Base-by-base conservation (phyloP, 2,329 filamentous ascomycete species). In the Sporothrix brasiliensis region DNA sequence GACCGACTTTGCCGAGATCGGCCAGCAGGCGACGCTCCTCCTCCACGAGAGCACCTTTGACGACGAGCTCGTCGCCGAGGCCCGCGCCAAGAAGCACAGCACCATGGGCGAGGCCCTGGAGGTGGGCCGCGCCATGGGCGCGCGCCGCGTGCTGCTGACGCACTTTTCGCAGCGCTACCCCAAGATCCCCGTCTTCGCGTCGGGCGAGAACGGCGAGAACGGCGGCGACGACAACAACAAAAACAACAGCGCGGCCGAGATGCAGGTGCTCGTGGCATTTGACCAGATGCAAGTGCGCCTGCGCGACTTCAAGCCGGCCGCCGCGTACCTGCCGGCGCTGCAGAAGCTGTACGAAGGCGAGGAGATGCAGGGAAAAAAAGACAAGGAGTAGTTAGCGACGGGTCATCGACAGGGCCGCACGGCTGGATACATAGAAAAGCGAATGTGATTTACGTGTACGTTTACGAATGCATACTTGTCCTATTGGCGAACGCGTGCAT, bases 21-120 rank as follows among this genome's bases (percentile, higher is more conserved):
- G 92, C 60, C 81, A 82, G 60, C 89, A 89, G 73, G 89, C 91
- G 1, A 97, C 94, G 16, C 85, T 99, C 7, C 87, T 97, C 5
- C 88, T 99, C 70, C 95, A 99, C 82, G 95, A 99, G 84, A 94
- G 93, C 73, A 99, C 95, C 0, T 98, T 99, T 77, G 92, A 95
- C 75, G 92, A 97, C 77, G 92, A 95, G 76, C 87, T 97, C 75
- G 76, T 80, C 52, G 87, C 85, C 19, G 94, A 97, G 76, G 95
- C 95, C 4, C 78, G 86, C 39, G 92, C 91, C 67, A 99, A 99
- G 87, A 93, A 91, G 77, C 95, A 99, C 82, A 92, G 87, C 52
- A 99, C 95, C 10, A 92, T 93, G 73, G 87, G 87, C 16, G 95
- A 99, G 81, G 95, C 95, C 0, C 85, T 99, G 3, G 85, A 83